phyloP scores from a whole-genome alignment of 805 yeast genomes.

The Candida montana region DNA sequence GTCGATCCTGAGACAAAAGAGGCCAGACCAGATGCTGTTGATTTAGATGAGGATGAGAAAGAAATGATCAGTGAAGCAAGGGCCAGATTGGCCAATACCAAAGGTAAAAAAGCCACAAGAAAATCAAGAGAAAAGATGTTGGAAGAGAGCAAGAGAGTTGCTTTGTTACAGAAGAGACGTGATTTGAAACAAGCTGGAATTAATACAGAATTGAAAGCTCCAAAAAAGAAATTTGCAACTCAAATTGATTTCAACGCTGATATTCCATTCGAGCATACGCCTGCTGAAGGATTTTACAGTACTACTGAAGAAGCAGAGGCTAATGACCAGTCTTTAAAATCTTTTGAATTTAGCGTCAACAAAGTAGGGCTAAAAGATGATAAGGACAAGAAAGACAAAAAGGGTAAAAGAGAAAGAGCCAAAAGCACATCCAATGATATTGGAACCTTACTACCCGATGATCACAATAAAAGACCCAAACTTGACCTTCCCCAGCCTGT shows the following conservation, averaged over 20 bases:
- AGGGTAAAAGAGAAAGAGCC: conserved; percentile 24
- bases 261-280: conserved; percentile 70
- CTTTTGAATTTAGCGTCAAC: conserved; percentile 41
- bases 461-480: conserved; percentile 14
- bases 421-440: conserved; percentile 21
- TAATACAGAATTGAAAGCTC: conserved; percentile 41
- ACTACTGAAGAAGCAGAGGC: conserved; percentile 48
- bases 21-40: conserved; percentile 76
- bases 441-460: conserved; percentile 14
- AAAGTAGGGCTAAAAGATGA: conserved; percentile 39
- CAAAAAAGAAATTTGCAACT: conserved; percentile 47
- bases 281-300: conserved; percentile 65
- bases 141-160: conserved; percentile 70
- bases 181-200: conserved; percentile 80
- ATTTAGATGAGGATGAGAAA: conserved; percentile 78
- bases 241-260: conserved; percentile 81
- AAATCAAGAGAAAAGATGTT: conserved; percentile 81
- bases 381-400: conserved; percentile 29
- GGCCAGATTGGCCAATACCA: conserved; percentile 86
- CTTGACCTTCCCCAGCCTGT: conserved; percentile 33
- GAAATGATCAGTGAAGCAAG: conserved; percentile 95
- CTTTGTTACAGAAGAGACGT: conserved; percentile 72
- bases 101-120: conserved; percentile 91
- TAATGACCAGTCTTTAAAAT: conserved; percentile 33
- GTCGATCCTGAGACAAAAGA: conserved; percentile 71